These are phyloP conservation scores for Trichoderma atroviride DNA, from an alignment of 2,329 filamentous ascomycete species.

Conservation along the genomic window DNA sequence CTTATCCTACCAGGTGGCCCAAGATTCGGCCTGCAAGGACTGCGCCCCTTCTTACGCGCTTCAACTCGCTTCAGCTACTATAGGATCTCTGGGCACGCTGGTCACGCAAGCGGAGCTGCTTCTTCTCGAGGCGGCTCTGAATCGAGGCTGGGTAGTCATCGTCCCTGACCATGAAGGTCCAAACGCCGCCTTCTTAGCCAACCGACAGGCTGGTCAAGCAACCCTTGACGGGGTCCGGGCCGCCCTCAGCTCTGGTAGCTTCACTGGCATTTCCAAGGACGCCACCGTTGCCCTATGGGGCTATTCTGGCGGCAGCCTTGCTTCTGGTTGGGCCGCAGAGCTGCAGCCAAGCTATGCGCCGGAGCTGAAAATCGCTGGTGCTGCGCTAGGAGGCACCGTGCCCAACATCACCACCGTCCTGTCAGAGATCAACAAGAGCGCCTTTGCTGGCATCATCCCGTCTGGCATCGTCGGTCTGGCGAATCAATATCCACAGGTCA, in stretches of 20 bases:
- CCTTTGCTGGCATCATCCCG: conserved; percentile 31
- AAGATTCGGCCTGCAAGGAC: conserved; percentile 45
- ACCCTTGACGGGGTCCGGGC: conserved; percentile 50
- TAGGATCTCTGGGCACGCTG: conserved; percentile 44
- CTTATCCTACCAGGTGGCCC: conserved; percentile 48
- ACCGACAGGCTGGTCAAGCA: conserved; percentile 45
- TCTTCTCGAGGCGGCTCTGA: conserved; percentile 37
- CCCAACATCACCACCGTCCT: conserved; percentile 30
- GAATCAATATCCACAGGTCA: conserved; percentile 32
- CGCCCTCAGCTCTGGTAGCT: conserved; percentile 35
- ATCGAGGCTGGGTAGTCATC: conserved; percentile 50
- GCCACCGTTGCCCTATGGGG: conserved; percentile 50
- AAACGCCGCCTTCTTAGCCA: conserved; percentile 46
- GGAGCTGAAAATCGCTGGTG: conserved; percentile 31
- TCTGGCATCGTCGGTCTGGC: conserved; percentile 32
- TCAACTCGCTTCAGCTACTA: conserved; percentile 27
- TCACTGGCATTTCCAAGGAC: conserved; percentile 38
- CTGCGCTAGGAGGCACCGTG: conserved; percentile 34
- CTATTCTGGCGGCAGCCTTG: conserved; percentile 35
- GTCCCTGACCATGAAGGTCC: conserved; percentile 53
- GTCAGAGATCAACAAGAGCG: conserved; percentile 28
- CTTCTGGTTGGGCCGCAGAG: conserved; percentile 33
- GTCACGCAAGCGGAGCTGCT: conserved; percentile 32
- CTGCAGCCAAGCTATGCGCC: conserved; percentile 35
- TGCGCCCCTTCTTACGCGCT: conserved; percentile 36